phyloP scores from a whole-genome alignment of 2,329 filamentous ascomycete species.

The Sporothrix brunneoviolacea region DNA sequence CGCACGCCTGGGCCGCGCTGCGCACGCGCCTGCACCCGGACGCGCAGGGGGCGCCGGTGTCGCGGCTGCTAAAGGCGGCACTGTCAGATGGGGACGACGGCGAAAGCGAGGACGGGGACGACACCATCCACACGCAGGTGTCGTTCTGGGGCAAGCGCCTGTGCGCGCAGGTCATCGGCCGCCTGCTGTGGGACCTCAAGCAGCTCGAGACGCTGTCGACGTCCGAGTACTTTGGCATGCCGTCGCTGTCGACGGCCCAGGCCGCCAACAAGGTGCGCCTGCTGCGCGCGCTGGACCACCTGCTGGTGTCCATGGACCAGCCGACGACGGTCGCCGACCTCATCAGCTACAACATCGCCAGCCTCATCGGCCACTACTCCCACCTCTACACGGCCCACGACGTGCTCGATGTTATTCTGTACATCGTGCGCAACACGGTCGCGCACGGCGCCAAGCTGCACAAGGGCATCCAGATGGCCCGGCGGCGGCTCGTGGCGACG shows the following conservation, averaged over 20 bases:
- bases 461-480: conserved; percentile 21
- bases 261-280: conserved; percentile 21
- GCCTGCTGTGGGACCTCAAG: conserved; percentile 26
- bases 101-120: neutral
- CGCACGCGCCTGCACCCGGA: conserved; percentile 16
- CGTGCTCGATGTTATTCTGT: conserved; percentile 25
- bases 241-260: conserved; percentile 21
- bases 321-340: conserved; percentile 23
- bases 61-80: conserved; percentile 14
- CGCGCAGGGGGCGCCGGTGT: conserved; percentile 16
- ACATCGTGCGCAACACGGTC: conserved; percentile 24
- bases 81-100: conserved; percentile 5
- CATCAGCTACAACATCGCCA: conserved; percentile 25
- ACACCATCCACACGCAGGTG: neutral
- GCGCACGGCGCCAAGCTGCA: conserved; percentile 16
- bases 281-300: conserved; percentile 18
- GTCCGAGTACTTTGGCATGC: conserved; percentile 22
- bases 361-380: conserved; percentile 25
- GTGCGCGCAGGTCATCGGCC: conserved; percentile 25
- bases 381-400: conserved; percentile 24
- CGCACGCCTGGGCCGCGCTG: conserved; percentile 23
- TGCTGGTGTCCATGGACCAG: conserved; percentile 20
- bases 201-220: conserved; percentile 24
- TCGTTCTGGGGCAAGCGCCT: conserved; percentile 25
- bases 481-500: conserved; percentile 20